phyloP scores from a whole-genome alignment of 2,329 filamentous ascomycete species.

The Calonectria pseudoreteaudii region DNA sequence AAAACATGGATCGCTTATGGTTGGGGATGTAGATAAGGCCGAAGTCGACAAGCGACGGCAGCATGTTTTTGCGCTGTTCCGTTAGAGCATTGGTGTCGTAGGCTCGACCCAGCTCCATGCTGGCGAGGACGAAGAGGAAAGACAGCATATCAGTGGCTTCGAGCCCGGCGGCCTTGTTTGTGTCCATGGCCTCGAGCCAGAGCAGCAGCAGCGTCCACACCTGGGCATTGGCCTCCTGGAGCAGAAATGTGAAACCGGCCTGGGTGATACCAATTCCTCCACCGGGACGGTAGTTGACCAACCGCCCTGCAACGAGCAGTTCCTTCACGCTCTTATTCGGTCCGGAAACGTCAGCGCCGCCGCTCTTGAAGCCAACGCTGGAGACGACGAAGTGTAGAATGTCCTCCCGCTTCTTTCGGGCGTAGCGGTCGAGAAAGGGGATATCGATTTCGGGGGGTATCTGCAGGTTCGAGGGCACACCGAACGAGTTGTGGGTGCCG shows the following conservation, averaged over 20 bases:
- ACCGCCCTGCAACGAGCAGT: constrained; percentile 81
- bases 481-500: constrained; percentile 88
- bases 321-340: constrained; percentile 86
- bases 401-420: constrained; percentile 91
- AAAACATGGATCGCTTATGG: constrained; percentile 73
- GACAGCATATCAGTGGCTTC: constrained; percentile 94
- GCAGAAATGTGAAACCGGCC: constrained; percentile 91
- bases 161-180: constrained; percentile 69
- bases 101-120: constrained; percentile 88
- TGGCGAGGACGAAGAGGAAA: constrained; percentile 95
- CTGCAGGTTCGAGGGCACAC: constrained; percentile 79
- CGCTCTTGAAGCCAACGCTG: constrained; percentile 69
- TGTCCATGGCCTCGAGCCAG: constrained; percentile 87
- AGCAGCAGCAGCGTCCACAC: constrained; percentile 96
- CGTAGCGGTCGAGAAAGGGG: constrained; percentile 84
- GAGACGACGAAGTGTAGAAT: constrained; percentile 96
- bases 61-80: constrained; percentile 84
- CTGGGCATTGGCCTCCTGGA: constrained; percentile 96
- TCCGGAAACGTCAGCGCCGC: constrained; percentile 57
- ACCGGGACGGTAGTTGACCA: constrained; percentile 76
- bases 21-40: constrained; percentile 85
- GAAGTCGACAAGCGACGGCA: constrained; percentile 91
- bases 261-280: constrained; percentile 86
- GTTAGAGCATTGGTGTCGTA: constrained; percentile 90
- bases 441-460: constrained; percentile 74